Evolutionary conservation across 1,284 basidiomycete genomes (phyloP), one percentile per base, ranked within the genome.

Genomic region (Pyrrhoderma lamaoense): DNA sequence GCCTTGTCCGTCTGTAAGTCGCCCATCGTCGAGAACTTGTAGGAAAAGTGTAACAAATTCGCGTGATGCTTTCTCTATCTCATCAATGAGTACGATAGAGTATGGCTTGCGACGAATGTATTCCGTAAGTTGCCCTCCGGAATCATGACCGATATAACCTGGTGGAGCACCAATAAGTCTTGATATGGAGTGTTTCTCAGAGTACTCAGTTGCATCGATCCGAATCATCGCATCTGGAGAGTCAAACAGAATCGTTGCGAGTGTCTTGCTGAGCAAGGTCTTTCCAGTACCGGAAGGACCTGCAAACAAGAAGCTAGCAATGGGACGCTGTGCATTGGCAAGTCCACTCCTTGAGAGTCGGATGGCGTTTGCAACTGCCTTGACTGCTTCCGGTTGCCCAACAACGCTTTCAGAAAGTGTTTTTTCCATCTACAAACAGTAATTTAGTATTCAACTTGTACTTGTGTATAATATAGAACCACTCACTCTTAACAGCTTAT

Each of bases 21-120:
- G 82, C n/a, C 94, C 94, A 60, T 98, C 95, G 61, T 98, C 94
- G 51, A 98, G 79, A 34, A 97, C 89, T 68, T 97, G 94, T 14
- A 98, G 73, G 67, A 97, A 89, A 43, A 97, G 75, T 38, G 91
- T 94, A 57, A 93, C 82, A 56, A 97, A 93, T 68, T 94, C 91
- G 51, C 79, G 80, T 55, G 84, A 84, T 3, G 92, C 89, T 68
- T 96, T 96, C 66, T 96, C 93, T 51, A 96, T 85, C 68, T 90
- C 86, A 63, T 89, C 87, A 60, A 90, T 82, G 57, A 90, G 74
- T 47, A 90, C 74, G 61, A 90, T 89, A 51, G 76, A 80, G 63
- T 90, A 92, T 1, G 89, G 92, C 63, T 90, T 87, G 54, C 92
- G 81, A 47, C 92, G 80, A 45, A 95, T 83, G 59, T 92, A 92